A percentile compares a stretch with the other conserved stretches of the same genome.
phyloP scores from a whole-genome alignment of 805 yeast species.

The Candida lessepsii region DNA sequence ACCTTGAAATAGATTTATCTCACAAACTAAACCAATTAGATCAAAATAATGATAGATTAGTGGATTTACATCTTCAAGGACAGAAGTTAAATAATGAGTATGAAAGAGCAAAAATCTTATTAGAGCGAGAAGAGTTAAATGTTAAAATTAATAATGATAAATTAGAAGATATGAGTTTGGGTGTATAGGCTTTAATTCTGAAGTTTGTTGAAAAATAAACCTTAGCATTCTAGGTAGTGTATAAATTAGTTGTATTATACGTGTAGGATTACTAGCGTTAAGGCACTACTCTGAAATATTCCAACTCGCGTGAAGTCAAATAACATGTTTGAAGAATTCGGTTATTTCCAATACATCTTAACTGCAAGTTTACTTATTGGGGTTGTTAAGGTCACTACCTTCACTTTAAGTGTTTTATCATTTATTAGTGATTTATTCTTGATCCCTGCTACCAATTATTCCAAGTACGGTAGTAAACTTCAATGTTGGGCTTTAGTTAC shows the following conservation, averaged over 20 bases:
- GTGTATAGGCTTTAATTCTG: no score
- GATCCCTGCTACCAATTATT: slow-evolving; percentile 54
- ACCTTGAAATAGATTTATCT: slow-evolving; percentile 19
- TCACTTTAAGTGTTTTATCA: slow-evolving; percentile 49
- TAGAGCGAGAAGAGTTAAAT: slow-evolving; percentile 32
- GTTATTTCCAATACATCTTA: slow-evolving; percentile 18
- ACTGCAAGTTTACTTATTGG: slow-evolving; percentile 56
- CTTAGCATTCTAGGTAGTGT: no score
- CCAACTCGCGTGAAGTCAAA: neutral
- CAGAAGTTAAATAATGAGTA: slow-evolving; percentile 21
- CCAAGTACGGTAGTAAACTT: slow-evolving; percentile 69
- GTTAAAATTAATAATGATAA: slow-evolving; percentile 45
- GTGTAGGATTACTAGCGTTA: neutral
- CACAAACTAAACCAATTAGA: slow-evolving; percentile 25
- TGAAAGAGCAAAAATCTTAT: slow-evolving; percentile 22
- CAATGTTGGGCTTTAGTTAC: slow-evolving; percentile 93
- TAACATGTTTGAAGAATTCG: slow-evolving; percentile 11
- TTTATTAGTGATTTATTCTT: slow-evolving; percentile 57
- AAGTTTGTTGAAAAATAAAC: no score
- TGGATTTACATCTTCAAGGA: slow-evolving; percentile 25
- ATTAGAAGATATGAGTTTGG: slow-evolving; percentile 47
- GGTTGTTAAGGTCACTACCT: slow-evolving; percentile 52
- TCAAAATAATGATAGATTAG: slow-evolving; percentile 23
- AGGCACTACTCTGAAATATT: neutral
- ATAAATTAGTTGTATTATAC: neutral